These are phyloP conservation scores for Mortierella sp. DNA, from an alignment of 371 early-diverging fungal species.

Conservation along the genomic window DNA sequence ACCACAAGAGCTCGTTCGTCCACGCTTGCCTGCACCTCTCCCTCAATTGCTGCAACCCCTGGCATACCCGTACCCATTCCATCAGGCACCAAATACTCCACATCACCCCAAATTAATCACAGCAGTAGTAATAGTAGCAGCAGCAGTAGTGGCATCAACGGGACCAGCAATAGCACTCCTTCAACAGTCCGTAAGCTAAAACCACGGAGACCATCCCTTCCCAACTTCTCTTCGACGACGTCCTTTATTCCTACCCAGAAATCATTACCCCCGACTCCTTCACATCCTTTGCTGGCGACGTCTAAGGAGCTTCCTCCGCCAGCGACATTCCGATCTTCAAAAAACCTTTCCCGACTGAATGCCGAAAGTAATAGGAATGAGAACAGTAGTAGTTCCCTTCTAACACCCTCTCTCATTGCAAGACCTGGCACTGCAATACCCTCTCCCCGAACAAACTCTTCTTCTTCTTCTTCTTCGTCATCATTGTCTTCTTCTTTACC, in stretches of 20 bases:
- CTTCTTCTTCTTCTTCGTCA: slow-evolving; percentile 11
- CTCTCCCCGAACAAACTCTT: not conserved
- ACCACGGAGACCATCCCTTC: slow-evolving; percentile 43
- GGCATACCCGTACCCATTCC: not conserved
- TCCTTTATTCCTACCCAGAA: slow-evolving; percentile 14
- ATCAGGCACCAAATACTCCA: slow-evolving; percentile 1
- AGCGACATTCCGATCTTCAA: slow-evolving; percentile 8
- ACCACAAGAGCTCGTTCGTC: too few relatives aligned
- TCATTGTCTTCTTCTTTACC: not conserved
- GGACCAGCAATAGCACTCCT: slow-evolving; percentile 2
- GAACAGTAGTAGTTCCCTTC: not conserved
- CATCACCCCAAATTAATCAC: not conserved
- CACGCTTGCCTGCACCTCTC: too few relatives aligned
- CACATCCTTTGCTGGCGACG: slow-evolving; percentile 11
- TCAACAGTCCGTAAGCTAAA: slow-evolving; percentile 13
- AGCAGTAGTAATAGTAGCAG: not conserved
- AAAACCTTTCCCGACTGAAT: slow-evolving; percentile 13
- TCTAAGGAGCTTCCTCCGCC: not conserved
- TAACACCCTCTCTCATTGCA: slow-evolving; percentile 10
- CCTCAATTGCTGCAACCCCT: not conserved
- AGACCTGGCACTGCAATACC: slow-evolving; percentile 10
- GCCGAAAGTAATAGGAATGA: slow-evolving; percentile 23
- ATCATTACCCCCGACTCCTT: not conserved
- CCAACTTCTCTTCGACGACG: slow-evolving; percentile 13
- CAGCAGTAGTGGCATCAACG: not conserved